Conservation (phyloP, 768 basidiomycete genomes). For the Pleurotus pulmonarius region DNA sequence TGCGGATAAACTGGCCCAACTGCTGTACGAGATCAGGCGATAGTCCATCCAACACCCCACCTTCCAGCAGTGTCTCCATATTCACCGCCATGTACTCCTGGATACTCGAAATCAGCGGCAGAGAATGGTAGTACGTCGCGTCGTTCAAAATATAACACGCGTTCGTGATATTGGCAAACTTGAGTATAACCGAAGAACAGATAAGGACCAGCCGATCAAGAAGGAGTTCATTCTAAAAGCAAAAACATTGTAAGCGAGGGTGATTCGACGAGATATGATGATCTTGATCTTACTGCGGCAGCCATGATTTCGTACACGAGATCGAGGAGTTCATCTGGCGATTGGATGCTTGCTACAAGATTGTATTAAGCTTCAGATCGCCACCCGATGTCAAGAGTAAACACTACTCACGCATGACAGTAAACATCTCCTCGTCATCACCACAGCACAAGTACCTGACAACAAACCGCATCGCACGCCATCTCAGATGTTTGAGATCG, state of each 20-base stretch:
- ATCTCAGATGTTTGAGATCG: conserved; percentile 67
- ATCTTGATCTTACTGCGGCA: conserved; percentile 53
- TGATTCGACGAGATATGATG: too few relatives aligned
- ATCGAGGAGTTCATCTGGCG: conserved; percentile 74
- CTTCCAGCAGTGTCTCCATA: conserved; percentile 84
- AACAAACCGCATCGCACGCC: conserved; percentile 74
- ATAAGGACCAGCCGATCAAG: conserved; percentile 81
- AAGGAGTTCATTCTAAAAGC: conserved; percentile 74
- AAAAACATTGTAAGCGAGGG: too few relatives aligned
- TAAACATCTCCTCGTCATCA: conserved; percentile 62
- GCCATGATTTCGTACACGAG: conserved; percentile 87
- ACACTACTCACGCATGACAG: conserved; percentile 52
- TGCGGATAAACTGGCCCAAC: conserved; percentile 54
- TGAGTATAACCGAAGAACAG: conserved; percentile 75
- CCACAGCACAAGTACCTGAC: conserved; percentile 78
- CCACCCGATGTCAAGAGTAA: not conserved
- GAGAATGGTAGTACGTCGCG: conserved; percentile 74
- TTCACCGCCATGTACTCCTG: conserved; percentile 80
- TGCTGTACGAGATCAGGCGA: conserved; percentile 60
- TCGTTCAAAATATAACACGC: conserved; percentile 78
- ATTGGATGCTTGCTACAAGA: conserved; percentile 53
- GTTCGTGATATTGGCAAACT: conserved; percentile 67
- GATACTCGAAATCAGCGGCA: conserved; percentile 62
- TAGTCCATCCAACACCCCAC: conserved; percentile 74
- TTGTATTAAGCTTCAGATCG: conserved; percentile 7